Conservation (phyloP, 768 basidiomycete species). For the Amyloporia xantha region DNA sequence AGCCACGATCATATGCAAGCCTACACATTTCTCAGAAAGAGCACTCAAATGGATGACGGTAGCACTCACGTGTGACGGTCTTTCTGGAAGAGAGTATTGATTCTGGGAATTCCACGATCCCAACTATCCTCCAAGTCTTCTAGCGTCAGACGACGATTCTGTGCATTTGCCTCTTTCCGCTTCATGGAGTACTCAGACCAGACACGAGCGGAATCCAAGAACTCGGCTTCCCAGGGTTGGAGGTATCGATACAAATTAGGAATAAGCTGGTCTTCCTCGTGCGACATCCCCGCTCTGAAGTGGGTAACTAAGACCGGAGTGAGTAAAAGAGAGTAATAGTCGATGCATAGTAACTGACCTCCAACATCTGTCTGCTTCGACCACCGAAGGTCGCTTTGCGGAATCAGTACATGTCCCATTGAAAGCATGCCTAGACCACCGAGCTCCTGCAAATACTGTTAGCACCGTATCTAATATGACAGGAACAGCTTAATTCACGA, state of each 20-base stretch:
- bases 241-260: constrained; percentile 96
- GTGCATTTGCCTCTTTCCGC: constrained; percentile 98
- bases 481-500: constrained; percentile 4
- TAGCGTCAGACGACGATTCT: constrained; percentile 92
- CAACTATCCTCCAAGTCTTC: constrained; percentile 98
- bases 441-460: constrained; percentile 54
- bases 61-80: constrained; percentile 79
- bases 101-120: constrained; percentile 97
- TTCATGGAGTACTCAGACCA: constrained; percentile 99
- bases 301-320: constrained; percentile 68
- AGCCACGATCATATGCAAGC: constrained; percentile 96
- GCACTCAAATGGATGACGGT: constrained; percentile 1
- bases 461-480: background rate
- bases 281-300: constrained; percentile 98
- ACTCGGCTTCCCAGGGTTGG: constrained; percentile 97
- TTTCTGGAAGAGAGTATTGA: constrained; percentile 99
- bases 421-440: constrained; percentile 99
- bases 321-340: background rate
- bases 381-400: constrained; percentile 96
- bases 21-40: constrained; percentile 27
- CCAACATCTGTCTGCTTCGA: constrained; percentile 97
- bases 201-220: constrained; percentile 95
- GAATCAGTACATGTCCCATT: constrained; percentile 98
- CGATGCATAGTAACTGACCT: constrained; percentile 34
- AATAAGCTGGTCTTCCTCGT: constrained; percentile 91